Base-by-base conservation (phyloP, 768 basidiomycete genomes). In the Boletellus ananas region DNA sequence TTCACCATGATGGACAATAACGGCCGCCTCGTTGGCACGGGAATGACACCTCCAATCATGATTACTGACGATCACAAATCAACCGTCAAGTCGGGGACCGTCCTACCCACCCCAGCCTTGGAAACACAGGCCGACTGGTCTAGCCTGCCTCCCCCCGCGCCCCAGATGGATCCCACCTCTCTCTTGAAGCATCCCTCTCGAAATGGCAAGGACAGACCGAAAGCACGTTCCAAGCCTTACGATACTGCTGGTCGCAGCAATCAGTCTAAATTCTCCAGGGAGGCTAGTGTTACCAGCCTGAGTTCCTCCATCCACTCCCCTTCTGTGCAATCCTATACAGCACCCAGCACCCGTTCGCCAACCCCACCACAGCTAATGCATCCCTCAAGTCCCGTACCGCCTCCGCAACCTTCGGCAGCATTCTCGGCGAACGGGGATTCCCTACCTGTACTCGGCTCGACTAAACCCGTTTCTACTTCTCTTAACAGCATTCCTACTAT, bases 51-150 rank as follows among this genome's bases (percentile, higher is more conserved):
- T 27, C 92, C 95, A 4, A 94, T 99, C 58, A 94, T 98, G 85
- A 98, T 98, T 58, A 99, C 95, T 2, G 96, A 99, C 72, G 96
- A 99, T 69, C 96, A 99, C 73, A 99, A 99, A 72, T 93, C 90
- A 25, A 80, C 73, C 4, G 58, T 67, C 42, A 68, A 71, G 55
- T 50, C 60, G 12, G 59, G 57, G 43, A 23, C 37, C 16, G 23
- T 63, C 54, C 53, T 67, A 60, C 49, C 53, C 58, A 27, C 76
- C 72, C 43, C 65, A n/a, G 64, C 72, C 33, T 55, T 70, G 42
- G 65, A 67, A 34, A 57, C 70, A 21, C 77, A 79, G 45, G 61
- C 72, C 34, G 80, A 81, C 25, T 85, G 83, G 84, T 64, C 76
- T 13, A 72, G 71, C 58, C 58, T 70, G 16, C 58, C 66, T 9